Base-by-base conservation (phyloP, 2,329 filamentous ascomycete species). In the Nigrograna mackinnonii region DNA sequence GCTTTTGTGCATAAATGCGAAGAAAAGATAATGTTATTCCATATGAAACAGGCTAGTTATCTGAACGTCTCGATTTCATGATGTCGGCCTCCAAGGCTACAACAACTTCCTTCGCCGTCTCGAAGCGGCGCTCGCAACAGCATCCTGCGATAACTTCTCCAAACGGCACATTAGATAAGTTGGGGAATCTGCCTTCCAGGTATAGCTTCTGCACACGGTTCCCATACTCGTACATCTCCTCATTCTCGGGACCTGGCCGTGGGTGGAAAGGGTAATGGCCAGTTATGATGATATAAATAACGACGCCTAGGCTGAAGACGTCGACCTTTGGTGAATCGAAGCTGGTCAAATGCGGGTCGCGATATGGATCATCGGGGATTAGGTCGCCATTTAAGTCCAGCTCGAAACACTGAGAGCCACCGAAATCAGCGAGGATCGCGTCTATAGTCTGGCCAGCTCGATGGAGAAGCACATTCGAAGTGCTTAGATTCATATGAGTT, bases 401-500 rank as follows among this genome's bases (percentile, higher is more conserved):
- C 2, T 28, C 3, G 3, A 11, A 14, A 28, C 24, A 2, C 11
- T 28, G 24, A 28, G 24, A 28, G 24, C 3, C 24, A 28, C 24
- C 24, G 14, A 28, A 28, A 28, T 28, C 3, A 14, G 24, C 24
- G 14, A 28, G 24, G 14, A 28, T 28, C 11, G 14, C 11, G 24
- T 3, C 3, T 28, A 3, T 28, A 28, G 11, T 3, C 3, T 28
- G 24, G 14, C 2, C 14, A 14, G 2, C 11, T 28, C 2, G 24
- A 3, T 28, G 3, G 2, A 28, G 3, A 28, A 28, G 24, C 24
- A 3, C 3, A 28, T 28, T 28, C 24, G 14, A 28, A 14, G 24
- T 28, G 24, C 24, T 28, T 28, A 28, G n/a, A 28, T 28, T 28
- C 24, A n/a, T 9, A 37, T 51, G 42, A 28, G 48, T 41, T 37